Evolutionary conservation across 108 stramenopile genomes (phyloP).

Genomic region (Nitzschia inconspicua): DNA sequence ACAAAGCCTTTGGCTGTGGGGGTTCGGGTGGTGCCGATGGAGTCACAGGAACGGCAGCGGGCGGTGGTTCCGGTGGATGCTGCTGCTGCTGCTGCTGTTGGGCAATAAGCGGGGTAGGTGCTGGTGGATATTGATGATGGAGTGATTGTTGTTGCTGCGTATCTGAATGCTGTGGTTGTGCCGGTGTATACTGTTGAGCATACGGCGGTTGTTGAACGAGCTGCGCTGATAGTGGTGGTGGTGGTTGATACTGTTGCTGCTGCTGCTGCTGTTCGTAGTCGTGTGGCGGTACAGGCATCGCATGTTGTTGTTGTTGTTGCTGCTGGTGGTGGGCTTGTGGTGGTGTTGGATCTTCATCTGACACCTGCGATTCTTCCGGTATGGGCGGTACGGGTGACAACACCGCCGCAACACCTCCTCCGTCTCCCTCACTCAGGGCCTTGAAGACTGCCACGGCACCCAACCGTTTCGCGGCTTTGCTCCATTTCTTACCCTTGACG

Average conservation of each 20-base stretch:
- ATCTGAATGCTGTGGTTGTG: not conserved
- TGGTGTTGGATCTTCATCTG: no score
- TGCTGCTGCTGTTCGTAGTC: not conserved
- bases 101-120: no score
- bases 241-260: not conserved
- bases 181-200: not conserved
- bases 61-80: not conserved
- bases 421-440: no score
- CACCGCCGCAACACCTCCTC: no score
- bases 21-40: not conserved
- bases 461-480: conserved; percentile 30
- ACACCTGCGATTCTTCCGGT: no score
- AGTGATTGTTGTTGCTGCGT: not conserved
- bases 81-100: no score
- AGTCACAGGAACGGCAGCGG: not conserved
- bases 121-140: not conserved
- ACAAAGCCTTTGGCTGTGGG: not conserved
- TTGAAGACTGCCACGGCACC: conserved; percentile 30
- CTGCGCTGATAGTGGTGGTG: not conserved
- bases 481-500: conserved; percentile 26
- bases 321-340: no score
- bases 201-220: not conserved
- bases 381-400: no score
- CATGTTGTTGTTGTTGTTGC: no score
- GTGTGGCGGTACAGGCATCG: not conserved